A percentile compares a stretch with the other conserved stretches of the same genome.
phyloP scores from a whole-genome alignment of 2,329 filamentous ascomycete species.

The Paradendryphiella salina region DNA sequence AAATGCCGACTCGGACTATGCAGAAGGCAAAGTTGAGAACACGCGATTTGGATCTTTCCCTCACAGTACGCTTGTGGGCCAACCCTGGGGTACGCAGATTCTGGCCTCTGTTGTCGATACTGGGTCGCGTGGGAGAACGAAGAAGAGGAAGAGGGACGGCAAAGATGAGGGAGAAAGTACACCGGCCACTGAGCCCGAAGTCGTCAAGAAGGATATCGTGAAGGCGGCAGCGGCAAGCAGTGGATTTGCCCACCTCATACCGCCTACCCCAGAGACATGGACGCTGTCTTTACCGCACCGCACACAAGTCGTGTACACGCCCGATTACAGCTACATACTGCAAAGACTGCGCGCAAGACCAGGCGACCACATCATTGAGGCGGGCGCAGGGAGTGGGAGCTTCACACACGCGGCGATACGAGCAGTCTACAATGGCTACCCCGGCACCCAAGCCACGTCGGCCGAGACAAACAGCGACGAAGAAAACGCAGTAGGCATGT shows the following conservation, averaged over 20 bases:
- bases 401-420: conserved; percentile 79
- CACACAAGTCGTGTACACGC: conserved; percentile 85
- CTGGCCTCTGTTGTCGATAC: conserved; percentile 89
- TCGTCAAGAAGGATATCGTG: conserved; percentile 39
- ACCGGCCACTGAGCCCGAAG: conserved; percentile 26
- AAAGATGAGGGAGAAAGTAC: conserved; percentile 35
- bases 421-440: conserved; percentile 74
- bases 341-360: conserved; percentile 75
- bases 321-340: conserved; percentile 83
- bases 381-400: conserved; percentile 78
- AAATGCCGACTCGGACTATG: conserved; percentile 47
- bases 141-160: conserved; percentile 54
- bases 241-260: conserved; percentile 78
- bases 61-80: conserved; percentile 60
- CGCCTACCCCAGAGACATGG: conserved; percentile 81
- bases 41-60: conserved; percentile 84
- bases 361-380: conserved; percentile 74
- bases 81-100: conserved; percentile 91
- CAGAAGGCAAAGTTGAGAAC: conserved; percentile 65
- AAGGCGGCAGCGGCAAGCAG: conserved; percentile 57
- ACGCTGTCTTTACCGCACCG: conserved; percentile 77
- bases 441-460: conserved; percentile 39
- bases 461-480: conserved; percentile 20
- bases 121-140: conserved; percentile 73
- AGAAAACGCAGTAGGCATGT: conserved; percentile 37